Evolutionary conservation across 208 protist species (phyloP).

Genomic region (Blastocrithidia nonstop): DNA sequence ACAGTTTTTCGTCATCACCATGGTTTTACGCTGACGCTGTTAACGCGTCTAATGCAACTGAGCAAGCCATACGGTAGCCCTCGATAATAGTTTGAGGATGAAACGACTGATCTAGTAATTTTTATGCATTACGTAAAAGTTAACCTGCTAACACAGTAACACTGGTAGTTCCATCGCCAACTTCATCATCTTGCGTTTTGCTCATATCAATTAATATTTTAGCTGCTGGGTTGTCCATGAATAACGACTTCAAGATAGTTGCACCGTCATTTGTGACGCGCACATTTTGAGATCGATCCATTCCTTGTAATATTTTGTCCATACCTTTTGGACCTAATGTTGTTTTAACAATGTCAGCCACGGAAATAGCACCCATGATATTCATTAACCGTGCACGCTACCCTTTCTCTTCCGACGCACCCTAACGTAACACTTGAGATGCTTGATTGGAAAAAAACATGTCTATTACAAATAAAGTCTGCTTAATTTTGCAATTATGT

Average conservation of each 20-base stretch:
- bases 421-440: constrained; percentile 64
- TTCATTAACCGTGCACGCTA: constrained; percentile 87
- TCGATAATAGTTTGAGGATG: constrained; percentile 98
- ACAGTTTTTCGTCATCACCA: constrained; percentile 70
- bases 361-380: constrained; percentile 79
- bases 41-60: constrained; percentile 77
- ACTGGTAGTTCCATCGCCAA: constrained; percentile 99
- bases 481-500: constrained; percentile 1
- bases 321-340: constrained; percentile 99
- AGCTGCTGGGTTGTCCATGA: constrained; percentile 97
- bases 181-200: constrained; percentile 98
- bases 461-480: constrained; percentile 3
- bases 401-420: constrained; percentile 85
- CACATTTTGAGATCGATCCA: constrained; percentile 67
- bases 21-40: constrained; percentile 67
- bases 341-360: constrained; percentile 97
- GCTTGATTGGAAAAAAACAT: constrained; percentile 76
- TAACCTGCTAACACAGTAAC: constrained; percentile 98
- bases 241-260: constrained; percentile 98
- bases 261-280: constrained; percentile 99
- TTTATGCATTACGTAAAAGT: constrained; percentile 97
- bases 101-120: constrained; percentile 93
- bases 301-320: constrained; percentile 91
- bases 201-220: constrained; percentile 98
- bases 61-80: constrained; percentile 79